These are phyloP conservation scores for Paecilomyces sp. DNA, from an alignment of 2,329 filamentous ascomycete genomes.

Conservation along the genomic window DNA sequence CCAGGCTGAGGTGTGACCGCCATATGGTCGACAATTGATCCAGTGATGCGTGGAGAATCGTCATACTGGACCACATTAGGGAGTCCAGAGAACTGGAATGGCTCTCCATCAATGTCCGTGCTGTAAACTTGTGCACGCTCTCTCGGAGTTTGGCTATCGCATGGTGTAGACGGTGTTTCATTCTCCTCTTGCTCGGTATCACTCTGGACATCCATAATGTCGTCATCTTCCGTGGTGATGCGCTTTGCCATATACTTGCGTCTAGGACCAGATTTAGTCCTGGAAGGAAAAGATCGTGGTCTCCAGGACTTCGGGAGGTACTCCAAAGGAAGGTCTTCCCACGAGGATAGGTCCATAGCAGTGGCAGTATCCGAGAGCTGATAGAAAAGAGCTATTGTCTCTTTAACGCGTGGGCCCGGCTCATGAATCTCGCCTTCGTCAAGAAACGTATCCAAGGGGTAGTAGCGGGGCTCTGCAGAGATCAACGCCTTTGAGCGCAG, in stretches of 20 bases:
- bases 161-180: neutral
- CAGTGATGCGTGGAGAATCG: neutral
- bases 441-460: slow-evolving; percentile 14
- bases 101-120: neutral
- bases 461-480: slow-evolving; percentile 1
- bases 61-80: neutral
- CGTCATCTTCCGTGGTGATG: neutral
- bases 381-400: slow-evolving; percentile 10
- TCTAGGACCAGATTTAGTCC: neutral
- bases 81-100: neutral
- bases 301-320: slow-evolving; percentile 47
- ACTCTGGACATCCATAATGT: neutral
- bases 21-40: neutral
- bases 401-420: slow-evolving; percentile 8
- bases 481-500: slow-evolving; percentile 13
- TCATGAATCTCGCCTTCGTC: slow-evolving; percentile 4
- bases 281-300: slow-evolving; percentile 39
- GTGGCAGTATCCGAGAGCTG: slow-evolving; percentile 9
- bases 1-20: neutral
- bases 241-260: neutral
- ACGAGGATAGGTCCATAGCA: slow-evolving; percentile 5
- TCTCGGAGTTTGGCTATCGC: neutral
- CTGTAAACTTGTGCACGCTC: neutral
- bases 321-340: slow-evolving; percentile 11
- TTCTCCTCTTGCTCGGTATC: neutral